phyloP scores from a whole-genome alignment of 768 basidiomycete species.

The Pisolithus marmoratus region DNA sequence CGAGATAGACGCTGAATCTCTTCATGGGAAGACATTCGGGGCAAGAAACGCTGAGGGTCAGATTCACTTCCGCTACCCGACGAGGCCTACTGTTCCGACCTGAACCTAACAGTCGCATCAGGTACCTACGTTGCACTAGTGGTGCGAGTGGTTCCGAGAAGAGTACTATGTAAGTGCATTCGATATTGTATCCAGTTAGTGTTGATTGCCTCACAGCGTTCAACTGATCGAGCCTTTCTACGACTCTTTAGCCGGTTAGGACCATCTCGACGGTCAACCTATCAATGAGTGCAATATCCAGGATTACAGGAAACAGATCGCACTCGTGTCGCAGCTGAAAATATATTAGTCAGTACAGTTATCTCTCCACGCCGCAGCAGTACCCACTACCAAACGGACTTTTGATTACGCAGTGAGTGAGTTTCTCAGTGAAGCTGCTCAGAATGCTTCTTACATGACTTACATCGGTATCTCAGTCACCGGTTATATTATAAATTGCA shows the following conservation, averaged over 20 bases:
- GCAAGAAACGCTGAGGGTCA: conserved; percentile 45
- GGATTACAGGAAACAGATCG: conserved; percentile 84
- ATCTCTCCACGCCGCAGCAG: too few relatives aligned
- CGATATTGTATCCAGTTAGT: not conserved
- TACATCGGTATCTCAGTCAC: too few relatives aligned
- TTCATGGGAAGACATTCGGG: conserved; percentile 51
- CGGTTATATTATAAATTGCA: too few relatives aligned
- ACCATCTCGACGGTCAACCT: conserved; percentile 68
- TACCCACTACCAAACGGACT: too few relatives aligned
- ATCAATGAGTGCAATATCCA: conserved; percentile 76
- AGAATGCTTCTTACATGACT: too few relatives aligned
- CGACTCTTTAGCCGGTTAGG: conserved; percentile 67
- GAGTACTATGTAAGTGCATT: conserved; percentile 58
- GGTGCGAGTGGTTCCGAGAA: conserved; percentile 81
- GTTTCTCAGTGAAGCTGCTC: too few relatives aligned
- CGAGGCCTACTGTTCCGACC: conserved; percentile 74
- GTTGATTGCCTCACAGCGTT: conserved; percentile 39
- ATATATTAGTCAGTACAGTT: too few relatives aligned
- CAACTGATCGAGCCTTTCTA: conserved; percentile 84
- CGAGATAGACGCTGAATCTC: conserved; percentile 76
- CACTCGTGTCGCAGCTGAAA: conserved; percentile 90
- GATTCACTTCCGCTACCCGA: conserved; percentile 89
- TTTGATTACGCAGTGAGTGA: too few relatives aligned
- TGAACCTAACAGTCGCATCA: conserved; percentile 66
- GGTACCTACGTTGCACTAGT: conserved; percentile 83